These are phyloP conservation scores for Typha latifolia DNA, from an alignment of 176 grass and related monocot species.

Conservation along the genomic window DNA sequence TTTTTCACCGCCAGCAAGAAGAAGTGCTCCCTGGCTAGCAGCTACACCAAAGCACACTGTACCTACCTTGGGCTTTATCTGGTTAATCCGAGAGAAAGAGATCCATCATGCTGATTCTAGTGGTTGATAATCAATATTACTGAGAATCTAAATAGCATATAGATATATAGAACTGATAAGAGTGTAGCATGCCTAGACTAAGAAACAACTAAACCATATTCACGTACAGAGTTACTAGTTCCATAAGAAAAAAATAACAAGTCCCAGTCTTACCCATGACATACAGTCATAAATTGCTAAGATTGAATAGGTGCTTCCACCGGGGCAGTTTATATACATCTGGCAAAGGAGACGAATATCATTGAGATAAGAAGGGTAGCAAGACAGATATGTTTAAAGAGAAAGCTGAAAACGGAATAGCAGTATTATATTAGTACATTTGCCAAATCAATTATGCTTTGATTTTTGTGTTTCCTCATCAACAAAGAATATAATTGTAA, in stretches of 20 bases:
- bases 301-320: conserved; percentile 85
- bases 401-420: background rate
- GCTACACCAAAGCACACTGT: conserved; percentile 88
- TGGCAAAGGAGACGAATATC: conserved; percentile 28
- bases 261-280: conserved; percentile 60
- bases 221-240: background rate
- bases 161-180: background rate
- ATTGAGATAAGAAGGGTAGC: conserved; percentile 14
- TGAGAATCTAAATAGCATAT: background rate
- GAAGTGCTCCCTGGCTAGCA: conserved; percentile 76
- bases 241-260: conserved; percentile 12
- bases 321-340: conserved; percentile 85
- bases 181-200: conserved; percentile 2
- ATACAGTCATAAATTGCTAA: conserved; percentile 97
- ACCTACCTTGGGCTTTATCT: conserved; percentile 94
- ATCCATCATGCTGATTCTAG: conserved; percentile 1
- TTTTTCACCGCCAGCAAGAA: conserved; percentile 92
- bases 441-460: conserved; percentile 2
- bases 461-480: background rate
- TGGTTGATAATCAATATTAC: conserved; percentile 4
- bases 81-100: conserved; percentile 15
- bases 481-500: conserved; percentile 4
- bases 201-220: conserved; percentile 20
- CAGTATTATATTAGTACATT: background rate
- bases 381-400: background rate